These are phyloP conservation scores for Penstemon davidsonii DNA, from an alignment of 257 asterid species.

Conservation along the genomic window DNA sequence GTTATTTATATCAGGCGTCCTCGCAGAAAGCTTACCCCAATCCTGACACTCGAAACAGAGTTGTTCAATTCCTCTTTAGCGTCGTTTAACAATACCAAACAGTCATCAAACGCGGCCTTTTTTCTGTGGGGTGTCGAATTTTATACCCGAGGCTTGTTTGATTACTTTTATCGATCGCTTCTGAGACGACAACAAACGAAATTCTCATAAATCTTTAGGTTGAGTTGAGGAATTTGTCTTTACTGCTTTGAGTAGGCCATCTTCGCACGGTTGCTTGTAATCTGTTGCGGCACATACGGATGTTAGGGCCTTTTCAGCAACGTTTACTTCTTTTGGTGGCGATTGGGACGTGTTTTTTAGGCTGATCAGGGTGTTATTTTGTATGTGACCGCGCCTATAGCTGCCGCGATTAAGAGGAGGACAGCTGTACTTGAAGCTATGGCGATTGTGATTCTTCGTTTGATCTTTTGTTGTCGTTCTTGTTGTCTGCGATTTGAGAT, in stretches of 20 bases:
- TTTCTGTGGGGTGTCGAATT: constrained; percentile 46
- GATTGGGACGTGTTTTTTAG: neutral
- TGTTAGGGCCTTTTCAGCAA: constrained; percentile 44
- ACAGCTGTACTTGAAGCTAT: constrained; percentile 34
- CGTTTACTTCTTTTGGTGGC: neutral
- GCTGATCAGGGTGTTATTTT: constrained; percentile 22
- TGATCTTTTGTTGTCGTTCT: constrained; percentile 44
- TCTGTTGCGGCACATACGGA: constrained; percentile 61
- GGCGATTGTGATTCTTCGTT: constrained; percentile 44
- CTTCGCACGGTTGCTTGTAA: constrained; percentile 58
- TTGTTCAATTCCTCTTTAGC: constrained; percentile 69
- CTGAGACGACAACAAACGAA: constrained; percentile 44
- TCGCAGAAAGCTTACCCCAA: constrained; percentile 10
- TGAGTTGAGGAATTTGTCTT: constrained; percentile 31
- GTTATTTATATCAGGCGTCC: constrained; percentile 55
- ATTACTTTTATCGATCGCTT: constrained; percentile 47
- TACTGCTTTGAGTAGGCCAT: constrained; percentile 43
- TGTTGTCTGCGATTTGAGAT: constrained; percentile 65
- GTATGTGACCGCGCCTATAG: constrained; percentile 41
- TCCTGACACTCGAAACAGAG: constrained; percentile 43
- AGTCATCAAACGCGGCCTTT: constrained; percentile 61
- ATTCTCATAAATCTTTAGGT: constrained; percentile 52
- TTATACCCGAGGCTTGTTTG: constrained; percentile 31
- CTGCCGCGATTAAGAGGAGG: constrained; percentile 49
- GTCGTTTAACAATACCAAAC: constrained; percentile 52